Evolutionary conservation across 2,329 filamentous ascomycete genomes (phyloP).

Genomic region (Cladosporium austrohemisphaericum): DNA sequence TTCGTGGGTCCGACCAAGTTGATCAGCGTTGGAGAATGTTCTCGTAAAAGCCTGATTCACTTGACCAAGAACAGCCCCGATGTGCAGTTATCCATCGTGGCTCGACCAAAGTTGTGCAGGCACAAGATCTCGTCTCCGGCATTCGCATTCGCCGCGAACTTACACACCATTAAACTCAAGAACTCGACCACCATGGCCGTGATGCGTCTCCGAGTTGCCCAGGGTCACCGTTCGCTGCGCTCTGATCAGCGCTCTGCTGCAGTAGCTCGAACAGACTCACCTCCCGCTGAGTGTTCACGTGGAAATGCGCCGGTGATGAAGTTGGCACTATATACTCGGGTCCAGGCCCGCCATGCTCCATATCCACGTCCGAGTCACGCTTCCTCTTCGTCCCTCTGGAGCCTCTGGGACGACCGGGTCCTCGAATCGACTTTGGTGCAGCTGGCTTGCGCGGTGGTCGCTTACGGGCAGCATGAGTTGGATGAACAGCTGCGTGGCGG

Average conservation of each 20-base stretch:
- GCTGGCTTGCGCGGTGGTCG: constrained; percentile 32
- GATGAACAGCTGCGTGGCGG: constrained; percentile 44
- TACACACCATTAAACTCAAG: not conserved
- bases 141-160: too few relatives aligned
- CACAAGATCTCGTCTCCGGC: too few relatives aligned
- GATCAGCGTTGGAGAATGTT: too few relatives aligned
- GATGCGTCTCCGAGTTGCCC: constrained; percentile 2
- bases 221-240: not conserved
- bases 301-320: not conserved
- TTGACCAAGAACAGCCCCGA: too few relatives aligned
- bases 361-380: not conserved
- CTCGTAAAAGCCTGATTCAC: too few relatives aligned
- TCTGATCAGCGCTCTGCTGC: constrained; percentile 10
- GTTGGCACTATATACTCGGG: too few relatives aligned
- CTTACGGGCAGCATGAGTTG: constrained; percentile 44
- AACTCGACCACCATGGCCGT: constrained; percentile 9
- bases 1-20: too few relatives aligned
- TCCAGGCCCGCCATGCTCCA: too few relatives aligned
- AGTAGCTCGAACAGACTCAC: constrained; percentile 13
- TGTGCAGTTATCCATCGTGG: too few relatives aligned
- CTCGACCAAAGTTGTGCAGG: too few relatives aligned
- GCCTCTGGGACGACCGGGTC: constrained; percentile 7
- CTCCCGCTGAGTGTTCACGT: not conserved
- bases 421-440: not conserved
- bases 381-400: not conserved